phyloP scores from a whole-genome alignment of 2,329 filamentous ascomycete genomes.

The Ampelomyces quisqualis region DNA sequence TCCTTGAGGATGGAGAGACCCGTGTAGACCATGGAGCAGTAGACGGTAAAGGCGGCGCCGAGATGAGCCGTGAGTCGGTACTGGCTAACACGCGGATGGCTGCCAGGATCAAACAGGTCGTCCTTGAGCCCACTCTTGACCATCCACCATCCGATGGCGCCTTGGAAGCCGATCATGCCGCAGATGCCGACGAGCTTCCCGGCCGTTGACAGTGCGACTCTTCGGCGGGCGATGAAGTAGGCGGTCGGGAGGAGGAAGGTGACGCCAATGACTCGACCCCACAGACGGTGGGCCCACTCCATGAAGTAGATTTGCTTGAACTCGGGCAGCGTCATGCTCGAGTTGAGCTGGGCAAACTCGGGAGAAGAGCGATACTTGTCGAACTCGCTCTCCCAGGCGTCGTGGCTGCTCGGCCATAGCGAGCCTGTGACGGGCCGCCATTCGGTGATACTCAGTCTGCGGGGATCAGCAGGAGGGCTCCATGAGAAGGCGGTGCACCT shows the following conservation, averaged over 20 bases:
- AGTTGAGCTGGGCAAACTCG: slow-evolving; percentile 89
- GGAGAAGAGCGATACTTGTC: slow-evolving; percentile 88
- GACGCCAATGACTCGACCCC: slow-evolving; percentile 88
- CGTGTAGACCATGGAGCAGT: slow-evolving; percentile 90
- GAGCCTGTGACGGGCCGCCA: slow-evolving; percentile 96
- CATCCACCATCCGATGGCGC: slow-evolving; percentile 99
- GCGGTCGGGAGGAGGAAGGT: slow-evolving; percentile 84
- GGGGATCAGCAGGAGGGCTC: slow-evolving; percentile 16
- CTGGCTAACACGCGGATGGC: slow-evolving; percentile 89
- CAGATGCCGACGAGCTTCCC: slow-evolving; percentile 78
- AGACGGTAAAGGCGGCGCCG: slow-evolving; percentile 87
- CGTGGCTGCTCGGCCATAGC: slow-evolving; percentile 73
- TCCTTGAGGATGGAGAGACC: slow-evolving; percentile 82
- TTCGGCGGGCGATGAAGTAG: slow-evolving; percentile 81
- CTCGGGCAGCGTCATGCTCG: slow-evolving; percentile 86
- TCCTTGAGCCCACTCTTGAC: slow-evolving; percentile 95
- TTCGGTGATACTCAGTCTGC: slow-evolving; percentile 93
- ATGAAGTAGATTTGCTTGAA: slow-evolving; percentile 99
- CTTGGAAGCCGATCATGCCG: slow-evolving; percentile 88
- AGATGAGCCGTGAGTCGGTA: slow-evolving; percentile 90
- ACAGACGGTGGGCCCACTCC: slow-evolving; percentile 96
- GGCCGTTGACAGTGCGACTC: slow-evolving; percentile 77
- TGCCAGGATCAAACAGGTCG: slow-evolving; percentile 88
- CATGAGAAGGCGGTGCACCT: slow-evolving; percentile 30
- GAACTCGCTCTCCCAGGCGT: slow-evolving; percentile 92